Evolutionary conservation across 495 filamentous ascomycete genomes (phyloP).

Genomic region (Mytilinidion resinicola): DNA sequence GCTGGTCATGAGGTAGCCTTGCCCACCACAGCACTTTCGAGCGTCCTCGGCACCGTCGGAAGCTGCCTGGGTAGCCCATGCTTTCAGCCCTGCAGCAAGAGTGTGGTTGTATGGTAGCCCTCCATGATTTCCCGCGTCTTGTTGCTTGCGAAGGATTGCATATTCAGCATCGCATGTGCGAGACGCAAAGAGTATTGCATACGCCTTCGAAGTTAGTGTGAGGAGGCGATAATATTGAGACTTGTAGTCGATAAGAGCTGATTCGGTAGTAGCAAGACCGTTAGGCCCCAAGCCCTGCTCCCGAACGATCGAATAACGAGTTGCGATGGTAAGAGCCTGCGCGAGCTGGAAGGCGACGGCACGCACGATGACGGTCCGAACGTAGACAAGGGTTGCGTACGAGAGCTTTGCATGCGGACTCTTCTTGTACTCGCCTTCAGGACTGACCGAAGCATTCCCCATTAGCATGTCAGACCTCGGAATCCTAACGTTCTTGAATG

Average conservation of each 20-base stretch:
- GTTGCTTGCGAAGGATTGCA: conserved; percentile 1
- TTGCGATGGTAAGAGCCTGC: conserved; percentile 5
- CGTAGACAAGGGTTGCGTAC: conserved; percentile 24
- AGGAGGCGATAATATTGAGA: conserved; percentile 11
- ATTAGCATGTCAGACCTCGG: conserved; percentile 25
- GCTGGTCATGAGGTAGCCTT: conserved; percentile 22
- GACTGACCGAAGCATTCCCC: conserved; percentile 16
- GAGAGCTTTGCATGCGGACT: conserved; percentile 13
- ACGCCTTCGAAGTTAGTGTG: conserved; percentile 8
- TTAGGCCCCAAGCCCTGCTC: conserved; percentile 11
- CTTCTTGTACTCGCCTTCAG: conserved; percentile 20
- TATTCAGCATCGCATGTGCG: conserved; percentile 2
- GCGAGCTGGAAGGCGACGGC: background rate
- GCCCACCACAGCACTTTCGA: conserved; percentile 13
- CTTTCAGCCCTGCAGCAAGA: conserved; percentile 7
- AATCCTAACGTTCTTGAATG: conserved; percentile 23
- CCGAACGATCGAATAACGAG: conserved; percentile 11
- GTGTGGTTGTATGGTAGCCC: conserved; percentile 1
- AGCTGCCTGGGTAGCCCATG: conserved; percentile 9
- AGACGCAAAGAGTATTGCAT: conserved; percentile 10
- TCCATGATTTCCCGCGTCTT: background rate
- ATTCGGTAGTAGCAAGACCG: background rate
- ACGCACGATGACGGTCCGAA: conserved; percentile 13
- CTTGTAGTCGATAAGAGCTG: conserved; percentile 4
- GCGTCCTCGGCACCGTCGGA: conserved; percentile 12